phyloP scores from a whole-genome alignment of 2,329 filamentous ascomycete genomes.

The Aspergillus neoniger region DNA sequence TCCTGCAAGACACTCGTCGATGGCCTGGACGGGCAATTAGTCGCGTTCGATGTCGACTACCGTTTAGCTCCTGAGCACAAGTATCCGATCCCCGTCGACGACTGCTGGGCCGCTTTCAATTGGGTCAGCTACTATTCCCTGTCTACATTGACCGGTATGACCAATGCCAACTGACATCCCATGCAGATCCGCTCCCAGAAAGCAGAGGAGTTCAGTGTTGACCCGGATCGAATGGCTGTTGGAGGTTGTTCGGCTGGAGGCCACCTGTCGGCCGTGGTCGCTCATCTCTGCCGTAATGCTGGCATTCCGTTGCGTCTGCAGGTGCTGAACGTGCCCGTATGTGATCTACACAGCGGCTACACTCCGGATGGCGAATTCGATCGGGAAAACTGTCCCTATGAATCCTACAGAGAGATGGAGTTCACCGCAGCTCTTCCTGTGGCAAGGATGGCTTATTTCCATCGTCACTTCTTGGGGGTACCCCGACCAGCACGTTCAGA shows the following conservation, averaged over 20 bases:
- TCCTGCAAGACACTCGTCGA: constrained; percentile 46
- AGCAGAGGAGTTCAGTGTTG: constrained; percentile 37
- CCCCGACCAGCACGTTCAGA: constrained; percentile 38
- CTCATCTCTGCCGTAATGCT: constrained; percentile 41
- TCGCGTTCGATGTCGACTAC: constrained; percentile 50
- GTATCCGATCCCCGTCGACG: constrained; percentile 42
- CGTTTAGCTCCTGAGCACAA: constrained; percentile 43
- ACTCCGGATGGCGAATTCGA: constrained; percentile 39
- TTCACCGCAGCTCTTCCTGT: constrained; percentile 37
- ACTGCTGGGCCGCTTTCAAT: constrained; percentile 44
- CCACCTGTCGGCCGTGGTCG: constrained; percentile 42
- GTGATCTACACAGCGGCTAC: constrained; percentile 40
- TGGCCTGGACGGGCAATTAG: constrained; percentile 39
- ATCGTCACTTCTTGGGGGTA: constrained; percentile 41
- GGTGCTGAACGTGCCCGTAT: constrained; percentile 40
- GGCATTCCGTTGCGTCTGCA: constrained; percentile 40
- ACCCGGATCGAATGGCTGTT: constrained; percentile 38
- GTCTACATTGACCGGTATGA: background rate
- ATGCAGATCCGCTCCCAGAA: constrained; percentile 36
- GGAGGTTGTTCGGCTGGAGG: constrained; percentile 45
- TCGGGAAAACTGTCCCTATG: constrained; percentile 39
- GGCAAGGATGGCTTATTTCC: constrained; percentile 44
- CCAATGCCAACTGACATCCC: constrained; percentile 8
- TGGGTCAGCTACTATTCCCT: constrained; percentile 32
- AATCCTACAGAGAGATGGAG: constrained; percentile 44